Base-by-base conservation (phyloP, 2,329 filamentous ascomycete species). In the Atkinsonella texensis region DNA sequence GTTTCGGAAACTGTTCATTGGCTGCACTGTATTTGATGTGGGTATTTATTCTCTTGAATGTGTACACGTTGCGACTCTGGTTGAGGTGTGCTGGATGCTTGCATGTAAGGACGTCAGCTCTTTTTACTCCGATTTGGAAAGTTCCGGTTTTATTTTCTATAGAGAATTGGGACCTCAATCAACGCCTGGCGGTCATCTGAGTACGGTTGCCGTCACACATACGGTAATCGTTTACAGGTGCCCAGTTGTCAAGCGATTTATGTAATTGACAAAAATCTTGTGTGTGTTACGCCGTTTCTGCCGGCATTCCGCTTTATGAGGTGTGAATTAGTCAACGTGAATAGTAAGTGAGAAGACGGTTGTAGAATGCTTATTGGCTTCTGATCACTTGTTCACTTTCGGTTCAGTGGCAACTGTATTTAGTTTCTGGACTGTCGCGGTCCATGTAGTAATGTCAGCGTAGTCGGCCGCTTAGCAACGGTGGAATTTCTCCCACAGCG, bases 51-150 rank as follows among this genome's bases (percentile, higher is more conserved):
- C 23, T 45, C 8, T 18, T 46, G 31, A 20, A 44, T 44, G 50
- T 50, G 39, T 48, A 40, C 12, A 47, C 40, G 52, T 33, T 47
- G 28, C n/a, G 20, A 18, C 32, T 58, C 41, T 53, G 57, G 61
- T 55, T 55, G 52, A 53, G 44, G 32, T 40, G 46, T 38, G 50
- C 59, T 12, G 32, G 39, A 23, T 13, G 50, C 40, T 51, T 61
- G 63, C 58, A 63, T 61, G 64, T 62, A 60, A 28, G 54, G 54
- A 60, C 58, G 53, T 64, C 11, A 38, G 35, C 35, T 61, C 57
- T 31, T 50, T 20, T 57, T 57, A 56, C 56, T 56, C 53, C 56
- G 56, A 54, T 56, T 28, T 56, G 58, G 53, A 49, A 50, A 52
- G 39, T 46, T 20, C 35, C 20, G 31, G 43, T 43, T 28, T 43